Conservation (phyloP, 176 grass and related monocot species). For the Triticum monococcum region DNA sequence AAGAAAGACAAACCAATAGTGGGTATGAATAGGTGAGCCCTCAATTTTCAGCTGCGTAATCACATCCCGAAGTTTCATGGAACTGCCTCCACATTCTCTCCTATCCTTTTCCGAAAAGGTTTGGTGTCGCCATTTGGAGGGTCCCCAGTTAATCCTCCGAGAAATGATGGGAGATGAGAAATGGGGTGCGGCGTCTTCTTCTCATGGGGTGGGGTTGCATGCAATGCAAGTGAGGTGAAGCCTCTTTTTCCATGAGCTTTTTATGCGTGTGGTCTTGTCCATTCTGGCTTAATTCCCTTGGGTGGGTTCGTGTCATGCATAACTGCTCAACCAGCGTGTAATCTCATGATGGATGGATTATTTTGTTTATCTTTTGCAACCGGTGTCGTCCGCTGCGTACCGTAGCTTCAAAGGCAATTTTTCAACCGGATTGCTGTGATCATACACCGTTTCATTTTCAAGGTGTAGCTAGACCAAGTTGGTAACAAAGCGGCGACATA, state of each 20-base stretch:
- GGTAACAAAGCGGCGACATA: background rate
- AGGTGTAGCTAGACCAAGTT: background rate
- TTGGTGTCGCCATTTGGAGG: constrained; percentile 2
- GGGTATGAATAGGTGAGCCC: background rate
- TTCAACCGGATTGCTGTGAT: constrained; percentile 9
- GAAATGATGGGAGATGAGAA: background rate
- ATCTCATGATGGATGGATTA: constrained; percentile 12
- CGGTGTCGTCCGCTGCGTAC: background rate
- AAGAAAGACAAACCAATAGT: background rate
- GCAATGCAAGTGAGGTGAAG: constrained; percentile 41
- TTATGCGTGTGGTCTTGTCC: background rate
- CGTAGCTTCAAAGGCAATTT: constrained; percentile 27
- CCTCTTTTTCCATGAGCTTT: background rate
- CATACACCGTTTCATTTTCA: background rate
- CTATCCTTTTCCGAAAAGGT: background rate
- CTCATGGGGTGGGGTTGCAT: constrained; percentile 24
- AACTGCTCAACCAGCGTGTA: background rate
- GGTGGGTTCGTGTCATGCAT: background rate
- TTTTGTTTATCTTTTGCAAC: background rate
- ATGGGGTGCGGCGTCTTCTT: constrained; percentile 16
- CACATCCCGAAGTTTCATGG: background rate
- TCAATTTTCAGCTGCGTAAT: constrained; percentile 33
- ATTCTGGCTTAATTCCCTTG: background rate
- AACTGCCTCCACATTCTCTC: background rate
- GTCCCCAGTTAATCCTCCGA: background rate